Base-by-base conservation (phyloP, 2,329 filamentous ascomycete genomes). In the Botryotinia globosa region DNA sequence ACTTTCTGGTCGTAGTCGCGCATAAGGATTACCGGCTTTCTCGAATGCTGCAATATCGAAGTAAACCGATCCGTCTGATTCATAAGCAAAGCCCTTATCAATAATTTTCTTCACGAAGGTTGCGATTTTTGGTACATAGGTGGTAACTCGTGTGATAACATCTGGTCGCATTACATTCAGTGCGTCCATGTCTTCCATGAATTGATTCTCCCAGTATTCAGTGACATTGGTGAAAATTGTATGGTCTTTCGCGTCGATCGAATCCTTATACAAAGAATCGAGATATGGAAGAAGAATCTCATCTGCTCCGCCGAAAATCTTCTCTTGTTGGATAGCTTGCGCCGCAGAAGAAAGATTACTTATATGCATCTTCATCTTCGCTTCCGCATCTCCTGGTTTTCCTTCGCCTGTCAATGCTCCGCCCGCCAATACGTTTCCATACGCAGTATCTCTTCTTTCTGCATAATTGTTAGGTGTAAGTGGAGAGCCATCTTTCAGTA, bases 71-170 rank as follows among this genome's bases (percentile, higher is more conserved):
- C 94, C 94, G 77, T 96, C 92, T n/a, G 72, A 64, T 78, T 89
- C 87, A 77, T 98, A 98, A 2, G 91, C 95, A 77, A 94, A 98
- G 0, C 92, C 92, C 80, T 97, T 97, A 69, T 91, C 56, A 72
- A 97, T 93, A 76, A 88, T 89, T 32, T 63, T 73, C 78, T 95
- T 88, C 0, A 98, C 93, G 75, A 97, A 98, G 16, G 87, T 85
- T 63, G 92, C 93, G 79, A 98, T 98, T 79, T 97, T 90, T 0
- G 91, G 90, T 6, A 95, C 92, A 77, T 96, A 98, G 78, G 97
- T 94, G 1, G 94, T 97, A n/a, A 98, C 95, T 72, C 94, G 86
- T 0, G 94, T 97, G 39, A 97, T 85, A 48, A 92, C 88, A 78
- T 97, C 92, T 0, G 95, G 94, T 34, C 90, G 87, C 56, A 95